Evolutionary conservation across 2,329 filamentous ascomycete genomes (phyloP).

Genomic region (Penicillium sclerotiorum): DNA sequence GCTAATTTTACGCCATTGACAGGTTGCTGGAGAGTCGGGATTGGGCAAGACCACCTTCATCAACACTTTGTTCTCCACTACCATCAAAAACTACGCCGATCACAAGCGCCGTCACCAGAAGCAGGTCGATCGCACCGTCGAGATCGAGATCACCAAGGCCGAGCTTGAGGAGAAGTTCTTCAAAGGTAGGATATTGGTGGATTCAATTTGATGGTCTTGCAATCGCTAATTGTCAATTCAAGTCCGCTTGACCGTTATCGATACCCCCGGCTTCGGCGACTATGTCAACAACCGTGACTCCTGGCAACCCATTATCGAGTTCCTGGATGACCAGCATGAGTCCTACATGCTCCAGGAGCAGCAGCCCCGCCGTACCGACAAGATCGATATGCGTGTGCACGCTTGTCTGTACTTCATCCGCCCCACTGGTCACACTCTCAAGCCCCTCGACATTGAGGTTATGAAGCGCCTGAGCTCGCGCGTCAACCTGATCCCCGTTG

Average conservation of each 20-base stretch:
- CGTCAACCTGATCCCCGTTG: conserved; percentile 97
- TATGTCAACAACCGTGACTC: conserved; percentile 99
- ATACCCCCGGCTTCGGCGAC: conserved; percentile 98
- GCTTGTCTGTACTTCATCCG: conserved; percentile 99
- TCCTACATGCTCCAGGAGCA: conserved; percentile 99
- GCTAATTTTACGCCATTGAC: conserved; percentile 30
- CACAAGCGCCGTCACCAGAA: conserved; percentile 99
- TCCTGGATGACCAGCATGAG: conserved; percentile 99
- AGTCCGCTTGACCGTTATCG: conserved; percentile 98
- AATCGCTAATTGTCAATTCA: conserved; percentile 7
- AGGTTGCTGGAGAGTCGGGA: conserved; percentile 98
- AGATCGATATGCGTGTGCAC: conserved; percentile 98
- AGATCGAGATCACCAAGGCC: conserved; percentile 99
- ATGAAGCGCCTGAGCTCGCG: conserved; percentile 99
- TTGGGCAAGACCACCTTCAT: conserved; percentile 99
- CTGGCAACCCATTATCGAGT: conserved; percentile 99
- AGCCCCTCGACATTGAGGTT: conserved; percentile 98
- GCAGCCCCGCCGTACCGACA: conserved; percentile 95
- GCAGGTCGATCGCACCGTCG: conserved; percentile 99
- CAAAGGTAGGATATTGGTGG: conserved; percentile 68
- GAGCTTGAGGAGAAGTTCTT: conserved; percentile 99
- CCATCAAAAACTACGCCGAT: conserved; percentile 99
- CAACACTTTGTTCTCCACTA: conserved; percentile 99
- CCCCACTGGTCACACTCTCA: conserved; percentile 95
- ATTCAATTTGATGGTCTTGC: not conserved